Conservation (phyloP, 148 eudicot genomes). For the Polygonum aviculare region DNA sequence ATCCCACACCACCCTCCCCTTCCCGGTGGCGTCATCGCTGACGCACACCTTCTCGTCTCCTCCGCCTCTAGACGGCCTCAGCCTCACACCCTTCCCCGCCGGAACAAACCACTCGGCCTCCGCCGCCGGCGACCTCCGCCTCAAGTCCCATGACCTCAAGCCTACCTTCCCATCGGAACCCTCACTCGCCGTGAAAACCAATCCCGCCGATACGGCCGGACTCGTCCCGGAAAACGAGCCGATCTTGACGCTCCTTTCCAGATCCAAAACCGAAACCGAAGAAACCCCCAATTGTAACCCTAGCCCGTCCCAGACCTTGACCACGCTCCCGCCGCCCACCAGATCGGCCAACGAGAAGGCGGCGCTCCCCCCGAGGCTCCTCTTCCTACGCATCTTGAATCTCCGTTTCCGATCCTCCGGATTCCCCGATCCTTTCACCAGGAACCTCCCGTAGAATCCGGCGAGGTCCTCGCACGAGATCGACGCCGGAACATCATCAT, state of each 20-base stretch:
- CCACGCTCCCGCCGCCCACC: constrained; percentile 47
- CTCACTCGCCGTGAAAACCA: constrained; percentile 16
- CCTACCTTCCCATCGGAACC: constrained; percentile 25
- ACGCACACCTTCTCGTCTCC: constrained; percentile 45
- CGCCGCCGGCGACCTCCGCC: constrained; percentile 17
- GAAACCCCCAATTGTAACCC: constrained; percentile 14
- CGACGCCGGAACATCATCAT: constrained; percentile 19
- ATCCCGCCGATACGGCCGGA: constrained; percentile 16
- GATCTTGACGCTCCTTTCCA: constrained; percentile 10
- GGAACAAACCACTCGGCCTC: constrained; percentile 31
- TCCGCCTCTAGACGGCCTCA: constrained; percentile 13
- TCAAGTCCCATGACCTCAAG: constrained; percentile 27
- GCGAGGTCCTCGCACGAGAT: constrained; percentile 11
- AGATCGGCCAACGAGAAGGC: constrained; percentile 42
- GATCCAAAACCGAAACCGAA: constrained; percentile 35
- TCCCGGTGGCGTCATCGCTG: constrained; percentile 21
- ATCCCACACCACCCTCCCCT: constrained; percentile 45
- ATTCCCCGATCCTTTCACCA: constrained; percentile 25
- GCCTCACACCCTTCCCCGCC: constrained; percentile 11
- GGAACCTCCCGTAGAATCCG: constrained; percentile 23
- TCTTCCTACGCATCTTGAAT: constrained; percentile 21
- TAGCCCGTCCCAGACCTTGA: constrained; percentile 59
- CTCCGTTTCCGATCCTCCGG: constrained; percentile 18
- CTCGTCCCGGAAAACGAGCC: constrained; percentile 23
- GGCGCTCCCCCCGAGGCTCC: constrained; percentile 14